A percentile compares a stretch with the other conserved stretches of the same genome.
Conservation (phyloP, 192 early-diverging fungal species). For the Coemansia sp. region DNA sequence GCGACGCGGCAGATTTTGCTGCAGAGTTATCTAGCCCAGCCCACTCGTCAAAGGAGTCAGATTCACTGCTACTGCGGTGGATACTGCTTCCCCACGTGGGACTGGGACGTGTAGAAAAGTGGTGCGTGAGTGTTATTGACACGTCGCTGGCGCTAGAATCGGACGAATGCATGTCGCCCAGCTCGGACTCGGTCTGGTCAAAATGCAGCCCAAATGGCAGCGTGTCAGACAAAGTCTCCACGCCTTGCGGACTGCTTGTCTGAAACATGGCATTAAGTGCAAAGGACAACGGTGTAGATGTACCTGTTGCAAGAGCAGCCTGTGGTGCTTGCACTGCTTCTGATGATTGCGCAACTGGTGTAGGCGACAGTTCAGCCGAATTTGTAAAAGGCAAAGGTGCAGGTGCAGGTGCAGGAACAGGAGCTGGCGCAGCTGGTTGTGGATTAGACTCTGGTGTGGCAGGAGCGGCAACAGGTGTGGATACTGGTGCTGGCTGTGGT, state of each 20-base stretch:
- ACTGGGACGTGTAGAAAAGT: not conserved
- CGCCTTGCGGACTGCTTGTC: not conserved
- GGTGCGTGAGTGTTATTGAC: not conserved
- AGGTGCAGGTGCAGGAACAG: conserved; percentile 15
- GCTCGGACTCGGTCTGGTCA: conserved; percentile 10
- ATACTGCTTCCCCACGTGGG: conserved; percentile 7
- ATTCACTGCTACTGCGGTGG: conserved; percentile 15
- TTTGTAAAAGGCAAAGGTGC: conserved; percentile 1
- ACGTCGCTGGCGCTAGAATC: not conserved
- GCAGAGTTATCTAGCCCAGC: conserved; percentile 41
- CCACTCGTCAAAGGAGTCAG: conserved; percentile 27
- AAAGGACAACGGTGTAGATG: conserved; percentile 27
- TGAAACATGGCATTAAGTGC: conserved; percentile 38
- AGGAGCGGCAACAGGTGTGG: not conserved
- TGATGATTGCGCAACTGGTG: not conserved
- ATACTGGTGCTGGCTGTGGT: conserved; percentile 4
- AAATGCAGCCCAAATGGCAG: conserved; percentile 48
- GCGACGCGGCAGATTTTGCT: conserved; percentile 29
- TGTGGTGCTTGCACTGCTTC: conserved; percentile 1
- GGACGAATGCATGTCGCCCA: not conserved
- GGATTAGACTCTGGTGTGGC: not conserved
- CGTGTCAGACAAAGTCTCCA: not conserved
- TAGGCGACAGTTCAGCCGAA: not conserved
- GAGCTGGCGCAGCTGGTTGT: conserved; percentile 10
- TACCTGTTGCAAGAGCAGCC: not conserved